Evolutionary conservation across 1,139 yeast genomes (phyloP).

Genomic region (Suhomyces bolitotheri): DNA sequence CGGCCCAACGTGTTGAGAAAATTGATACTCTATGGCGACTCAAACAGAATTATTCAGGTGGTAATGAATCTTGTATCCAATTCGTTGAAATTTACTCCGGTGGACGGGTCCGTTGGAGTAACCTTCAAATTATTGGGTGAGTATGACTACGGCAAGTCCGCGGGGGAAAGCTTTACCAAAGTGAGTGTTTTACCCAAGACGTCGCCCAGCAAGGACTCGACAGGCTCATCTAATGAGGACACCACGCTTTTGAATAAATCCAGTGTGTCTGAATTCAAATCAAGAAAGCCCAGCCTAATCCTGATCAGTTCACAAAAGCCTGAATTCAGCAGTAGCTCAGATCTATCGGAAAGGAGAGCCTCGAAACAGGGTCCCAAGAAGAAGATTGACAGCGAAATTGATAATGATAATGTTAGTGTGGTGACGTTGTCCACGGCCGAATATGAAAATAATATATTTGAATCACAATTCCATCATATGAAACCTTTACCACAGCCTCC

Average conservation of each 20-base stretch:
- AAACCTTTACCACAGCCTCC: slow-evolving; percentile 35
- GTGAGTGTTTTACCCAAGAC: slow-evolving; percentile 27
- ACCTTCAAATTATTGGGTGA: slow-evolving; percentile 66
- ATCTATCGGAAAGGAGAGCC: background rate
- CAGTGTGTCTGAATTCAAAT: slow-evolving; percentile 1
- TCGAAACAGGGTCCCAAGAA: background rate
- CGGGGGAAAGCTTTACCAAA: slow-evolving; percentile 30
- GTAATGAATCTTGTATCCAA: slow-evolving; percentile 86
- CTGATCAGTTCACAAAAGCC: background rate
- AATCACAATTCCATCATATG: slow-evolving; percentile 44
- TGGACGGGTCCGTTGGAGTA: slow-evolving; percentile 77
- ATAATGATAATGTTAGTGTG: slow-evolving; percentile 38
- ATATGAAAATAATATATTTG: slow-evolving; percentile 55
- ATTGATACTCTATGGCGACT: slow-evolving; percentile 77
- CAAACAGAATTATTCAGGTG: slow-evolving; percentile 82
- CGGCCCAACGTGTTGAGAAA: slow-evolving; percentile 62
- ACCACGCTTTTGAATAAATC: slow-evolving; percentile 8
- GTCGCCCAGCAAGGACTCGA: slow-evolving; percentile 7
- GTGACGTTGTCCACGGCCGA: slow-evolving; percentile 52
- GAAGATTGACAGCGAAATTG: slow-evolving; percentile 7
- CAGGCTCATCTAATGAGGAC: slow-evolving; percentile 8
- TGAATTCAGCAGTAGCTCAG: background rate
- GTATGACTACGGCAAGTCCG: slow-evolving; percentile 53
- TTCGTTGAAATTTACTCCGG: slow-evolving; percentile 85
- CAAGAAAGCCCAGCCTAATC: background rate